Conservation (phyloP, 306 rosid species). For the Quercus robur region DNA sequence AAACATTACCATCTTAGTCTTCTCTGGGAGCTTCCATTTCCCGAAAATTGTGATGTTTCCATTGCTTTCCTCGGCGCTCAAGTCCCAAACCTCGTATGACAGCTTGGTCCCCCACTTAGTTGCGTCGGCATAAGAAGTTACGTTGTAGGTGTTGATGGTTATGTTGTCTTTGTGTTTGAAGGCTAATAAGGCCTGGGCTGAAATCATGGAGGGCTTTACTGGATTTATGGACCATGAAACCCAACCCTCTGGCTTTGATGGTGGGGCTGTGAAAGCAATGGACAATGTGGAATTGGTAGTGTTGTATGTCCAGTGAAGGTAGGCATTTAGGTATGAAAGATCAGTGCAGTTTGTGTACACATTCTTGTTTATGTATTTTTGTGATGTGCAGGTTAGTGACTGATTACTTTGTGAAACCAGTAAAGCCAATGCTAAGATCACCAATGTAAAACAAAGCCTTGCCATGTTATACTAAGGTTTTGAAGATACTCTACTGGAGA, state of each 20-base stretch:
- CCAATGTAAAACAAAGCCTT: slow-evolving; percentile 5
- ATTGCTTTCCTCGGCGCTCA: slow-evolving; percentile 8
- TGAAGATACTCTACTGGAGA: not conserved
- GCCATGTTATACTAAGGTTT: slow-evolving; percentile 22
- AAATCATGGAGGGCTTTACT: slow-evolving; percentile 41
- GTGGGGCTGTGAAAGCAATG: slow-evolving; percentile 50
- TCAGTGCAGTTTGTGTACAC: slow-evolving; percentile 48
- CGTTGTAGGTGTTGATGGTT: slow-evolving; percentile 28
- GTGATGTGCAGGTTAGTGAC: slow-evolving; percentile 47
- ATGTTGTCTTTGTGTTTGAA: not conserved
- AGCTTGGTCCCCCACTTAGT: slow-evolving; percentile 1
- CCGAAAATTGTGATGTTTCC: slow-evolving; percentile 40
- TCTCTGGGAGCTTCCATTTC: slow-evolving; percentile 39
- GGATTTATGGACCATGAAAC: slow-evolving; percentile 79
- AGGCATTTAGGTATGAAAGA: slow-evolving; percentile 43
- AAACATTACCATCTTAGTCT: not conserved
- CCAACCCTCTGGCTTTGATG: slow-evolving; percentile 44
- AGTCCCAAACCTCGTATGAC: slow-evolving; percentile 33
- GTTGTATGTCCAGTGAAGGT: slow-evolving; percentile 57
- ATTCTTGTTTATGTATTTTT: slow-evolving; percentile 27
- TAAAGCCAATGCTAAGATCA: slow-evolving; percentile 1
- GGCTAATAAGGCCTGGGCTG: slow-evolving; percentile 59
- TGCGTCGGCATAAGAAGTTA: not conserved
- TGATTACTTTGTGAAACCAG: slow-evolving; percentile 17
- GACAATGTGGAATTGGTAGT: slow-evolving; percentile 55